A percentile compares a stretch with the other conserved stretches of the same genome.
Conservation (phyloP, 2,329 filamentous ascomycete species). For the Annulohypoxylon truncatum region DNA sequence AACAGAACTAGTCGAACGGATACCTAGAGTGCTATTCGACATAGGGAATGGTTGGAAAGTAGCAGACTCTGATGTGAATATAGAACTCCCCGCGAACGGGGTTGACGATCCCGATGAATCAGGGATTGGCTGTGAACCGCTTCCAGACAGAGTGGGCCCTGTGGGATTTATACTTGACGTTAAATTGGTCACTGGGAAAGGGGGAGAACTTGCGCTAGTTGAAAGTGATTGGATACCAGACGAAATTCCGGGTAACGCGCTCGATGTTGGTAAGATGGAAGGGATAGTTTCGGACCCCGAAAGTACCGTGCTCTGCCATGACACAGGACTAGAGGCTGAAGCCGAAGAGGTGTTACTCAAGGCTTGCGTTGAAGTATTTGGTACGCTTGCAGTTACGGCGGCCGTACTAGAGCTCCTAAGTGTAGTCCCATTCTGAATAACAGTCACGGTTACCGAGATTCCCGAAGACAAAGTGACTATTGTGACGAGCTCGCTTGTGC, state of each 20-base stretch:
- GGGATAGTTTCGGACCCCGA: constrained; percentile 17
- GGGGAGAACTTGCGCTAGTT: constrained; percentile 10
- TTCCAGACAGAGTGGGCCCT: constrained; percentile 4
- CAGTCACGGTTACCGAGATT: constrained; percentile 35
- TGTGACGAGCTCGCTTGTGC: constrained; percentile 29
- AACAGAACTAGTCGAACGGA: constrained; percentile 6
- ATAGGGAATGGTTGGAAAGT: constrained; percentile 17
- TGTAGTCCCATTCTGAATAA: constrained; percentile 38
- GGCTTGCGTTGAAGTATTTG: constrained; percentile 12
- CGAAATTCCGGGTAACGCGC: not conserved
- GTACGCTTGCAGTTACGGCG: constrained; percentile 39
- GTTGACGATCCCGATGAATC: not conserved
- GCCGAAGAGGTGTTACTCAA: constrained; percentile 22
- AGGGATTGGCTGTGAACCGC: not conserved
- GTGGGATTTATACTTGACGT: constrained; percentile 11
- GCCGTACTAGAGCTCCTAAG: constrained; percentile 41
- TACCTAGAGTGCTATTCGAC: constrained; percentile 20
- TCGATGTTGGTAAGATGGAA: constrained; percentile 24
- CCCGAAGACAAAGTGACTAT: constrained; percentile 37
- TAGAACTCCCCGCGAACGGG: not conserved
- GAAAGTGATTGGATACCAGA: constrained; percentile 9
- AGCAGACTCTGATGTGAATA: constrained; percentile 6
- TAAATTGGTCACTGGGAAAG: constrained; percentile 22
- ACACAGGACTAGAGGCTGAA: constrained; percentile 5
- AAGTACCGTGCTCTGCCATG: constrained; percentile 19